Conservation (phyloP, 495 filamentous ascomycete genomes). For the Entonaema liquescens region DNA sequence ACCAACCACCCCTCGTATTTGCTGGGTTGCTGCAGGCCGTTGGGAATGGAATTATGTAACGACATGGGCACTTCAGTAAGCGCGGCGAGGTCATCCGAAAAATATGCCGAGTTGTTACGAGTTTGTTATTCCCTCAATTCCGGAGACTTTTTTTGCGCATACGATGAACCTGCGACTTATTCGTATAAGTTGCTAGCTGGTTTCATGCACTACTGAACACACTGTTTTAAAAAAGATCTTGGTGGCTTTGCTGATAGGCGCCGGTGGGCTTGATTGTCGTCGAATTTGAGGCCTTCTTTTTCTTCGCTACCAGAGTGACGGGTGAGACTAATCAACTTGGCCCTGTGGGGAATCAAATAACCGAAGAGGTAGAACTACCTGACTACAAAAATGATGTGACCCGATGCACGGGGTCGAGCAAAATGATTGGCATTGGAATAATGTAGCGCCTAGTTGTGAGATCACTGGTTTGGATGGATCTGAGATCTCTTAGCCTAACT, state of each 20-base stretch:
- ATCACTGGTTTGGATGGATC: constrained; percentile 38
- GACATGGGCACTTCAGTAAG: constrained; percentile 18
- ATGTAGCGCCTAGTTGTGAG: constrained; percentile 27
- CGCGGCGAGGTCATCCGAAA: constrained; percentile 26
- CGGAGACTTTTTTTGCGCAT: neutral
- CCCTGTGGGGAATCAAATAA: constrained; percentile 41
- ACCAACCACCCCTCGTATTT: constrained; percentile 16
- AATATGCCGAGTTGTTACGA: constrained; percentile 8
- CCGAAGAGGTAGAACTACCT: constrained; percentile 41
- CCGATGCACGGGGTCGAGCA: constrained; percentile 28
- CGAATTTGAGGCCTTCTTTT: constrained; percentile 40
- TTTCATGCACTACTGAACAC: constrained; percentile 5
- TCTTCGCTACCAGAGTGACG: constrained; percentile 42
- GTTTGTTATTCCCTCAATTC: constrained; percentile 5
- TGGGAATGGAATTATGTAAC: constrained; percentile 30
- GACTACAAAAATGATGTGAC: constrained; percentile 39
- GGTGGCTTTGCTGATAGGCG: constrained; percentile 32
- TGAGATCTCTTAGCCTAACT: constrained; percentile 36
- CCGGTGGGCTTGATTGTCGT: constrained; percentile 32
- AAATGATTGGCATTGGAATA: constrained; percentile 38
- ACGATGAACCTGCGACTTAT: neutral
- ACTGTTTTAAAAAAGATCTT: neutral
- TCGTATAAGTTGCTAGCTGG: neutral
- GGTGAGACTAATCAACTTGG: constrained; percentile 44
- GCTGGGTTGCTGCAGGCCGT: constrained; percentile 6